Evolutionary conservation across 2,329 filamentous ascomycete genomes (phyloP).

Genomic region (Exophiala sp.): DNA sequence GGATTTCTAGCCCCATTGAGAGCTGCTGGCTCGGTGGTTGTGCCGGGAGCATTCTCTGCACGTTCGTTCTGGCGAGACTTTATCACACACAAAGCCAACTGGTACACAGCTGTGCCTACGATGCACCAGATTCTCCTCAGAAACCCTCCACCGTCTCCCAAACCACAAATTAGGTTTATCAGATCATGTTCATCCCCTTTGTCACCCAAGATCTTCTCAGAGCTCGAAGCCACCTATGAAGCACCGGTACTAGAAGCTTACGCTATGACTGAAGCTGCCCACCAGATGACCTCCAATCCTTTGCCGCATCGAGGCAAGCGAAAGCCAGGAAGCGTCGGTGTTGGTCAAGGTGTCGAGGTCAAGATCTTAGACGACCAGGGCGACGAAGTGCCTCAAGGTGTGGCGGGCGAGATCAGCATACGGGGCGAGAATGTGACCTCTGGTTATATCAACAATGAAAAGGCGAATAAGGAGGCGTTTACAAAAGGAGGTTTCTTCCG

Average conservation of each 20-base stretch:
- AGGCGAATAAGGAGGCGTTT: constrained; percentile 72
- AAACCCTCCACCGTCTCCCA: constrained; percentile 63
- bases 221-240: constrained; percentile 70
- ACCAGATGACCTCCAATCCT: constrained; percentile 54
- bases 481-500: constrained; percentile 77
- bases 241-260: constrained; percentile 86
- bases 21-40: constrained; percentile 73
- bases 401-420: constrained; percentile 79
- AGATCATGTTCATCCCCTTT: constrained; percentile 82
- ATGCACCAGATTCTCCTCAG: constrained; percentile 87
- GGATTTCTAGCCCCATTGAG: constrained; percentile 74
- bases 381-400: constrained; percentile 63
- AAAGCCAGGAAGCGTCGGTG: constrained; percentile 75
- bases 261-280: constrained; percentile 84
- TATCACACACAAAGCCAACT: constrained; percentile 69
- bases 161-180: constrained; percentile 77
- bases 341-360: constrained; percentile 80
- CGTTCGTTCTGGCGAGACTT: constrained; percentile 81
- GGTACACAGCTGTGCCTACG: constrained; percentile 91
- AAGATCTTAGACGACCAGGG: constrained; percentile 70
- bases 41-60: constrained; percentile 76
- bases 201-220: constrained; percentile 75
- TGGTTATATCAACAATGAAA: constrained; percentile 78
- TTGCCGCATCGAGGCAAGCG: constrained; percentile 64
- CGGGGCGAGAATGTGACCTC: constrained; percentile 77